phyloP scores from a whole-genome alignment of 2,329 filamentous ascomycete genomes.

The Dryadomyces quercus-mongolicae region DNA sequence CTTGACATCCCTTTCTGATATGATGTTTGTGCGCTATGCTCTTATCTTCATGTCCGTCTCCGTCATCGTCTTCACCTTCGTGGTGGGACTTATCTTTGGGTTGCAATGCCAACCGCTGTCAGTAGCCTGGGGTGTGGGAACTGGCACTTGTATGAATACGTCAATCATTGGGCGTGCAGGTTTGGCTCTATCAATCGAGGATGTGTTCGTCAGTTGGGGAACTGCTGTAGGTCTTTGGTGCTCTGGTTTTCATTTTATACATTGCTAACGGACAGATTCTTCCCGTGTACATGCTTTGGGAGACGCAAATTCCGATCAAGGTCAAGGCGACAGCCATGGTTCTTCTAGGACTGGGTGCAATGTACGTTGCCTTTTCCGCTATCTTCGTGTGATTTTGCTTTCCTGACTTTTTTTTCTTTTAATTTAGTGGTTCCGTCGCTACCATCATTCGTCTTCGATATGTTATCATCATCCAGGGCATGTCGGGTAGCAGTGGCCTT shows the following conservation, averaged over 20 bases:
- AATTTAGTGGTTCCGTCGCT: not conserved
- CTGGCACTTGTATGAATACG: constrained; percentile 5
- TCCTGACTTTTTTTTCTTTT: not conserved
- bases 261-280: not conserved
- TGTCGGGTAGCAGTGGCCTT: not conserved
- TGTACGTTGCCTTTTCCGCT: not conserved
- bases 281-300: not conserved
- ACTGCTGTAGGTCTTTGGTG: not conserved
- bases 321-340: constrained; percentile 1
- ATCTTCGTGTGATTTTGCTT: not conserved
- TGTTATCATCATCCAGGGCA: not conserved
- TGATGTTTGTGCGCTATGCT: not conserved
- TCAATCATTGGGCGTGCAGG: constrained; percentile 2
- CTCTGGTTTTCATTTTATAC: not conserved
- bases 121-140: constrained; percentile 3
- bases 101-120: constrained; percentile 5
- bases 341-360: constrained; percentile 1
- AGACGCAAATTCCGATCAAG: constrained; percentile 3
- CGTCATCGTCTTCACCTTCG: not conserved
- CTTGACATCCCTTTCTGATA: not conserved
- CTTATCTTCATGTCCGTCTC: not conserved
- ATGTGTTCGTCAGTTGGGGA: constrained; percentile 3
- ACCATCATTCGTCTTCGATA: not conserved
- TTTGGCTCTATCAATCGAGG: constrained; percentile 4
- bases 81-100: constrained; percentile 2